These are phyloP conservation scores for Beauveria bassiana DNA, from an alignment of 2,329 filamentous ascomycete genomes.

Conservation along the genomic window DNA sequence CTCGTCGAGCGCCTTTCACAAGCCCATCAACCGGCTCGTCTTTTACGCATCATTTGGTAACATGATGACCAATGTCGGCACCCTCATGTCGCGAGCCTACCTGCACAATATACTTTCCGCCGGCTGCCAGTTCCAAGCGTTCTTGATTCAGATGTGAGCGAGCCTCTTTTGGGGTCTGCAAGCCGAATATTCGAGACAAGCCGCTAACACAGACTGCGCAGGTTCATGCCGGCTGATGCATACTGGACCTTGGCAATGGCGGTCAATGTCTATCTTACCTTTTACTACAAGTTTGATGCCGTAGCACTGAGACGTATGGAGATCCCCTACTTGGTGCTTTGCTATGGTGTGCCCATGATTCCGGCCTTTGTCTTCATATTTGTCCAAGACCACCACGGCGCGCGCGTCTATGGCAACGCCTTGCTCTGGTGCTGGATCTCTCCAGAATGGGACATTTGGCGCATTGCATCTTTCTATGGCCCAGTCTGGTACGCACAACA, in stretches of 20 bases:
- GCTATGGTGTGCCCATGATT: slow-evolving; percentile 67
- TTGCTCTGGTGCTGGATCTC: slow-evolving; percentile 77
- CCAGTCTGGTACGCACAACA: slow-evolving; percentile 51
- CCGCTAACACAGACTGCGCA: slow-evolving; percentile 25
- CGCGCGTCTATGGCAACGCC: slow-evolving; percentile 64
- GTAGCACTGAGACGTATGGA: slow-evolving; percentile 59
- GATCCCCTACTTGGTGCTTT: slow-evolving; percentile 58
- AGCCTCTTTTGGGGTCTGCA: background rate
- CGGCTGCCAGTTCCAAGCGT: slow-evolving; percentile 65
- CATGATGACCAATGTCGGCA: slow-evolving; percentile 67
- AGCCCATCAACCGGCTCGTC: slow-evolving; percentile 78
- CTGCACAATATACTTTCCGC: slow-evolving; percentile 39
- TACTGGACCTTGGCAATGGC: slow-evolving; percentile 78
- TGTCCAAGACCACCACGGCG: slow-evolving; percentile 42
- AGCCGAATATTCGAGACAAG: background rate
- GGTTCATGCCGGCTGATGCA: slow-evolving; percentile 71
- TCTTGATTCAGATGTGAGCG: slow-evolving; percentile 73
- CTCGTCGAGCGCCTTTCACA: slow-evolving; percentile 63
- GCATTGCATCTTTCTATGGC: slow-evolving; percentile 67
- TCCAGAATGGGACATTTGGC: slow-evolving; percentile 59
- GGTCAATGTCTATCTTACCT: slow-evolving; percentile 73
- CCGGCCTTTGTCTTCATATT: slow-evolving; percentile 63
- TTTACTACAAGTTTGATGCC: slow-evolving; percentile 66
- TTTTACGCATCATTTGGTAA: slow-evolving; percentile 83
- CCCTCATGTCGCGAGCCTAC: slow-evolving; percentile 61